phyloP scores from a whole-genome alignment of 176 grass and related monocot species.

The Alopecurus myosuroides region DNA sequence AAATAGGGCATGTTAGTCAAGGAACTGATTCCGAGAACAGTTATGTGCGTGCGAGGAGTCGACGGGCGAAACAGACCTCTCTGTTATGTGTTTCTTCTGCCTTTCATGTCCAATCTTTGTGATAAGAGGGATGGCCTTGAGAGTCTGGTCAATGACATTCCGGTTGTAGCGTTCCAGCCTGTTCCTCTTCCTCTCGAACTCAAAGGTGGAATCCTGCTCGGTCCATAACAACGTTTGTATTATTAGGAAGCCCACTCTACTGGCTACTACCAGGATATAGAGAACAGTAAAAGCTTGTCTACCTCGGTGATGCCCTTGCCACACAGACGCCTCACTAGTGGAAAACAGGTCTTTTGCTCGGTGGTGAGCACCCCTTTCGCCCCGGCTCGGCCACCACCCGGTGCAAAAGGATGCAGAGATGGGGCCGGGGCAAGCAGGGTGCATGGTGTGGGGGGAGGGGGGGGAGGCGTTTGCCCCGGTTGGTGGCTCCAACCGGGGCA shows the following conservation, averaged over 20 bases:
- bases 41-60: not conserved
- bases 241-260: not conserved
- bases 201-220: conserved; percentile 72
- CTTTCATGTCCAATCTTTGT: conserved; percentile 58
- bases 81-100: conserved; percentile 45
- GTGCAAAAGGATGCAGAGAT: no score
- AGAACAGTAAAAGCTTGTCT: not conserved
- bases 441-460: no score
- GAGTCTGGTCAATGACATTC: conserved; percentile 43
- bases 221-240: not conserved
- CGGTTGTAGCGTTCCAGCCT: conserved; percentile 80
- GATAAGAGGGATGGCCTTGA: conserved; percentile 22
- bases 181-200: conserved; percentile 94
- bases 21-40: not conserved
- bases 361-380: no score
- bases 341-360: no score
- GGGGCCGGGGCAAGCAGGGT: no score
- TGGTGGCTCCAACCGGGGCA: no score
- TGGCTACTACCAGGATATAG: not conserved
- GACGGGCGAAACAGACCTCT: conserved; percentile 32
- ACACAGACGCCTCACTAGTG: conserved; percentile 51
- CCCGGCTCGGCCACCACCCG: no score
- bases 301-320: conserved; percentile 95
- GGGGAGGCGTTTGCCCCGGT: no score
- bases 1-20: not conserved